A percentile compares a stretch with the other conserved stretches of the same genome.
Conservation (phyloP, 495 filamentous ascomycete species). For the Oidiodendron maius region DNA sequence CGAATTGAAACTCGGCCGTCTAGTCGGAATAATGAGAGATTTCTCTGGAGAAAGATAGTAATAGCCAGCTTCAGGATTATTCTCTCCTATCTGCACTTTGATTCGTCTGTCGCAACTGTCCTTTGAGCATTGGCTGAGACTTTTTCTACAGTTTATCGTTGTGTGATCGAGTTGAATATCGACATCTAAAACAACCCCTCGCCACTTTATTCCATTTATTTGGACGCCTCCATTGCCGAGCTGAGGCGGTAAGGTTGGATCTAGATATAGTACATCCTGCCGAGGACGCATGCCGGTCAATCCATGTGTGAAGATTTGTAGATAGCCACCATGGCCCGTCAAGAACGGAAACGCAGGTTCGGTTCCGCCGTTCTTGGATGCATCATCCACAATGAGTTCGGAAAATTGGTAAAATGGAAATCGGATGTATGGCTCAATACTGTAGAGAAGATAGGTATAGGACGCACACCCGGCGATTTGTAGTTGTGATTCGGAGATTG, state of each 20-base stretch:
- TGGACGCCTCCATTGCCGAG: background rate
- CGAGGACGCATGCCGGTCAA: background rate
- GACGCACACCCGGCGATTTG: constrained; percentile 44
- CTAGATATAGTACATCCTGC: background rate
- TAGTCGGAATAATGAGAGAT: background rate
- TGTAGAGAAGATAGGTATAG: constrained; percentile 44
- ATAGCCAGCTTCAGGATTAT: background rate
- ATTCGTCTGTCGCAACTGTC: background rate
- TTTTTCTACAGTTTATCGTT: no score
- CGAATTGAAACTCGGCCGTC: background rate
- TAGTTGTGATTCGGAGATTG: constrained; percentile 42
- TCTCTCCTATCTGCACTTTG: background rate
- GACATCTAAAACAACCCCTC: background rate
- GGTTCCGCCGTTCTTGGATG: constrained; percentile 52
- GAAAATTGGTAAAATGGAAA: constrained; percentile 54
- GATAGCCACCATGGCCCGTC: constrained; percentile 47
- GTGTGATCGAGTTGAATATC: background rate
- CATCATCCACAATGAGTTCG: constrained; percentile 64
- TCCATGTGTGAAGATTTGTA: constrained; percentile 31
- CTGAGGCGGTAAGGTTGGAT: background rate
- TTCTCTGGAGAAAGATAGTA: background rate
- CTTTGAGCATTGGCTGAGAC: background rate
- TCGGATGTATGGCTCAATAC: constrained; percentile 42
- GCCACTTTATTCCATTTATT: background rate
- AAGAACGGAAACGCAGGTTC: constrained; percentile 52